Conservation (phyloP, 1,139 yeast genomes). For the Blastobotrys proliferans region DNA sequence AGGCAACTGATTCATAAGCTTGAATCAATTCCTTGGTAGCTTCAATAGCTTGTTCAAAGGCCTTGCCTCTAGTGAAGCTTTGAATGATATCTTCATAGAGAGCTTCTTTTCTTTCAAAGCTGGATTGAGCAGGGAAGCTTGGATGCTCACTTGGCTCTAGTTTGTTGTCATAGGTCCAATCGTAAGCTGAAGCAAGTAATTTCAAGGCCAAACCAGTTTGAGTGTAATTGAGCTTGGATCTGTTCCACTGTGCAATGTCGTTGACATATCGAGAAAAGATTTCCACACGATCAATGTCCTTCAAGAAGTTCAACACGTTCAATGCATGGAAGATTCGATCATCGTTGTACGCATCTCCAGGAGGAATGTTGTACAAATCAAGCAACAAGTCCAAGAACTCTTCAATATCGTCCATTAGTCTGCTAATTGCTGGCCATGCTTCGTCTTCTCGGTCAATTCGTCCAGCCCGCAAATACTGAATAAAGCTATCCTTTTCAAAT, state of each 20-base stretch:
- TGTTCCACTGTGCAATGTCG: slow-evolving; percentile 65
- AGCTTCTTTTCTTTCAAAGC: slow-evolving; percentile 77
- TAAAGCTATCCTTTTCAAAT: slow-evolving; percentile 52
- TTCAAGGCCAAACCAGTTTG: slow-evolving; percentile 85
- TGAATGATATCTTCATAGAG: slow-evolving; percentile 68
- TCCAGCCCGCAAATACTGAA: slow-evolving; percentile 50
- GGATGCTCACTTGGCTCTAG: slow-evolving; percentile 63
- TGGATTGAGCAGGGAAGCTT: slow-evolving; percentile 69
- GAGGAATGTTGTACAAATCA: slow-evolving; percentile 71
- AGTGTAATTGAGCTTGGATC: slow-evolving; percentile 58
- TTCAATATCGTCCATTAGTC: slow-evolving; percentile 52
- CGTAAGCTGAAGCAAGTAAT: slow-evolving; percentile 69
- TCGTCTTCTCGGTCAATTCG: slow-evolving; percentile 65
- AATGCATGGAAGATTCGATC: slow-evolving; percentile 79
- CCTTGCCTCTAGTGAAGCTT: slow-evolving; percentile 67
- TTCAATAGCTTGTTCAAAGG: slow-evolving; percentile 72
- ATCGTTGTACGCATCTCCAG: slow-evolving; percentile 79
- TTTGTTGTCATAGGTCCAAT: slow-evolving; percentile 63
- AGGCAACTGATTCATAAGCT: slow-evolving; percentile 68
- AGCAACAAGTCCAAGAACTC: slow-evolving; percentile 64
- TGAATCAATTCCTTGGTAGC: slow-evolving; percentile 73
- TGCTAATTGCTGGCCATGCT: slow-evolving; percentile 50
- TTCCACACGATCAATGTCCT: slow-evolving; percentile 78
- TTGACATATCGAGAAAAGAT: slow-evolving; percentile 72
- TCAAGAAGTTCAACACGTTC: slow-evolving; percentile 70